Base-by-base conservation (phyloP, 129 eudicot species). In the Calendula officinalis region DNA sequence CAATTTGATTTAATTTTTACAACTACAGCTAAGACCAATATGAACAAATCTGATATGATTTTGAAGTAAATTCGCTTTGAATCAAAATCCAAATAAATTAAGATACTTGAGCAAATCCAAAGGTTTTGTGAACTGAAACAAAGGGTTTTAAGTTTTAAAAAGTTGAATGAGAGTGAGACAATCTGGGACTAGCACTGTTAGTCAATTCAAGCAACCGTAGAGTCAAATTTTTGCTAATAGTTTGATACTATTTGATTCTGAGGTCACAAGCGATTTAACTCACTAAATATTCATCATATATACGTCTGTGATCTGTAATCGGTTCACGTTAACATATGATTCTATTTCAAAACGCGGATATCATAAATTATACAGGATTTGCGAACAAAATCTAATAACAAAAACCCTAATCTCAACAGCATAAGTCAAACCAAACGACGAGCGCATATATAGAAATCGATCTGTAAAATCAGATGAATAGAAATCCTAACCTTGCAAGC, bases 401-500 rank as follows among this genome's bases (percentile, higher is more conserved):
- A 7, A 22, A 43, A 12, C 45, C 49, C 48, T 6, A 54, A 37
- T 27, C 6, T 22, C 30, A 54, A 54, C 6, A 32, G 33, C 35
- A 56, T 34, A 7, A 3, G 3, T 1, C 34, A 51, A 51, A 50
- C 0, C 35, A 55, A 55, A 33, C 40, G 30, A 55, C 1, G 22
- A 57, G 5, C 5, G 9, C 27, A 6, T 3, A 70, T 2, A 30
- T 30, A 16, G 4, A 11, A 43, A 43, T 7, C 22, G 43, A 37
- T 17, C 11, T 3, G 35, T 52, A 52, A 40, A 10, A 61, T 13
- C 8, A 42, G 41, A 46, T 7, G 10, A 13, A 64, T 4, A 8
- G 40, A 30, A 17, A 35, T 0, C 36, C 51, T 16, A 57, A 77
- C 86, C 79, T 81, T 81, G 86, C 82, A 76, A 12, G 86, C 81